Evolutionary conservation across 768 basidiomycete species (phyloP), one percentile per base, ranked within the genome.

Genomic region (Phlebiopsis flavidoalba): DNA sequence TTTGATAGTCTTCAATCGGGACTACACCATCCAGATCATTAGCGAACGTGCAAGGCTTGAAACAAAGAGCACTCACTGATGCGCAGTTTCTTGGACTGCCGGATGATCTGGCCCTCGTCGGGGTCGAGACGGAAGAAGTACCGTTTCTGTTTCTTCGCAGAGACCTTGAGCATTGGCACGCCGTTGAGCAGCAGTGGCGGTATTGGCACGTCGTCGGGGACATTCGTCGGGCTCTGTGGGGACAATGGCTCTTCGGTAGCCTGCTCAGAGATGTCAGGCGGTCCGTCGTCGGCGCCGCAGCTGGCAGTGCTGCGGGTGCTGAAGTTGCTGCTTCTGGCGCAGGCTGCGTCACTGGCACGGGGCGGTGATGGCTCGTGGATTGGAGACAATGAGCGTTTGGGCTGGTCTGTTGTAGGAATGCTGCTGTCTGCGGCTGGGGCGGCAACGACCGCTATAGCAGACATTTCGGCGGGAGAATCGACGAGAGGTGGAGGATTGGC

Each of bases 21-120:
- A 96, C 95, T 95, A 63, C 1, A 50, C 31, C 35, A 22, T 8
- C 10, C 47, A n/a, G 10, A 50, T n/a, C 50, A 6, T 31, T 31
- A 2, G 26, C 50, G 21, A 5, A 55, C 4, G n/a, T n/a, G n/a
- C 22, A 2, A n/a, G n/a, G n/a, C n/a, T n/a, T n/a, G n/a, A 35
- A 35, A 45, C 10, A 35, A 6, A 22, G 12, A 26, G 58, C 48
- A 82, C 84, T 53, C 65, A 87, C 85, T 83, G 59, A 87, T 83
- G 33, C 86, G 81, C 49, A 81, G 74, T 67, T 84, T 85, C 71
- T 87, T 87, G 12, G 89, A 89, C 65, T 86, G 81, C 84, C 88
- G 93, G 15, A 87, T 75, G 58, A 94, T 87, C 66, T 87, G 87
- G 1, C 92, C 93, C 58, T 86, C 83, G 69, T 94, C 92, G n/a